These are phyloP conservation scores for Imleria badia DNA, from an alignment of 768 basidiomycete genomes.

Conservation along the genomic window DNA sequence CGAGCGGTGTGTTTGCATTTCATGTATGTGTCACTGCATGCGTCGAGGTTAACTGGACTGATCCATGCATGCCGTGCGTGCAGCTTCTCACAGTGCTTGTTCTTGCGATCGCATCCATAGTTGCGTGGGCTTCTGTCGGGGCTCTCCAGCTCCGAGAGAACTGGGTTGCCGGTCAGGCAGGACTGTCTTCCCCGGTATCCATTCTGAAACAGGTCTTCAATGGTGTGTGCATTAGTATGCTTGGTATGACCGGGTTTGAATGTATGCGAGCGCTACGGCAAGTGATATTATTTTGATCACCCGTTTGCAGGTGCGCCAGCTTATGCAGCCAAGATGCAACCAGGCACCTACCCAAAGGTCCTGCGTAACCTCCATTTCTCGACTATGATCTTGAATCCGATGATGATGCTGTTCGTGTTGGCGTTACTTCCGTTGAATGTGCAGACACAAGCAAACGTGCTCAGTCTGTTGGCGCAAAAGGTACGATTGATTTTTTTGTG, in stretches of 20 bases:
- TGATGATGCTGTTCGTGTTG: slow-evolving; percentile 58
- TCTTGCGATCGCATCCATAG: slow-evolving; percentile 48
- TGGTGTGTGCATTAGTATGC: slow-evolving; percentile 68
- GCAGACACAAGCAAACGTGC: slow-evolving; percentile 55
- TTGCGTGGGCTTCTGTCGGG: slow-evolving; percentile 55
- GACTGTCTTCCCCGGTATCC: slow-evolving; percentile 24
- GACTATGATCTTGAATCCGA: slow-evolving; percentile 53
- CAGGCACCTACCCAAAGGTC: slow-evolving; percentile 54
- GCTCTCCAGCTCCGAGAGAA: slow-evolving; percentile 49
- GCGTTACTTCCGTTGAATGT: slow-evolving; percentile 55
- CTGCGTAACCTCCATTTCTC: slow-evolving; percentile 65
- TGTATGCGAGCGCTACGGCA: slow-evolving; percentile 35
- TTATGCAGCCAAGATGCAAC: slow-evolving; percentile 61
- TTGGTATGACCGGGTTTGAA: slow-evolving; percentile 73
- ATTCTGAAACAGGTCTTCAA: slow-evolving; percentile 54
- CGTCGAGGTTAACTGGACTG: not conserved
- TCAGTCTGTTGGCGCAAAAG: slow-evolving; percentile 60
- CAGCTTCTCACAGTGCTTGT: slow-evolving; percentile 57
- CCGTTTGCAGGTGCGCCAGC: slow-evolving; percentile 52
- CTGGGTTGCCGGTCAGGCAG: slow-evolving; percentile 44
- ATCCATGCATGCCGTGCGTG: too few species aligned
- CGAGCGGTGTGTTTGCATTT: slow-evolving; percentile 53
- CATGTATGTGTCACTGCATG: slow-evolving; percentile 47
- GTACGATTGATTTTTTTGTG: slow-evolving; percentile 32
- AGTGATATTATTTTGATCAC: not conserved